Evolutionary conservation across 2,329 filamentous ascomycete genomes (phyloP).

Genomic region (Fusarium decemcellulare): DNA sequence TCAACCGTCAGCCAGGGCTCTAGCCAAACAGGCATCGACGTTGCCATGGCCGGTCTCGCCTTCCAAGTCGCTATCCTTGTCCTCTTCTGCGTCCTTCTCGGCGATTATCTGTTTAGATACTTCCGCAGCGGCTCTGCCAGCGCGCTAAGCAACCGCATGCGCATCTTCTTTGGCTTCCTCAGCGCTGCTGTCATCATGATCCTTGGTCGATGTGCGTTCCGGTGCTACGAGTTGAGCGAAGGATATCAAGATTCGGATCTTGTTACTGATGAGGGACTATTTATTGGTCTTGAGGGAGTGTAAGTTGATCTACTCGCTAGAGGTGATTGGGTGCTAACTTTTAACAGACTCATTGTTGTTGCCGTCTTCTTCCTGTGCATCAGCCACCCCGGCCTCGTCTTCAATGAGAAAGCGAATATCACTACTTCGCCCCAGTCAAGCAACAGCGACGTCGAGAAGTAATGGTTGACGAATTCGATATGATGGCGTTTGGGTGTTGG

Average conservation of each 20-base stretch:
- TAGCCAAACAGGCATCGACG: constrained; percentile 57
- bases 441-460: constrained; percentile 28
- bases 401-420: constrained; percentile 17
- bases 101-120: constrained; percentile 63
- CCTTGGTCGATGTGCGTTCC: constrained; percentile 72
- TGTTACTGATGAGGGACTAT: constrained; percentile 65
- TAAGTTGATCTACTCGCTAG: constrained; percentile 40
- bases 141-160: constrained; percentile 42
- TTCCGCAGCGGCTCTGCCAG: constrained; percentile 39
- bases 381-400: constrained; percentile 55
- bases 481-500: neutral
- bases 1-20: constrained; percentile 60
- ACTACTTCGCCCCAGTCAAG: constrained; percentile 10
- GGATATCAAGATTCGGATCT: constrained; percentile 70
- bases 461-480: neutral
- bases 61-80: constrained; percentile 70
- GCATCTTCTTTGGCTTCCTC: constrained; percentile 66
- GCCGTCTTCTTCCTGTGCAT: constrained; percentile 55
- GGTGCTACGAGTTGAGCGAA: constrained; percentile 74
- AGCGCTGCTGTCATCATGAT: constrained; percentile 70
- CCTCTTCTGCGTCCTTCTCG: constrained; percentile 63
- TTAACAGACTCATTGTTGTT: constrained; percentile 50
- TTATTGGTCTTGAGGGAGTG: constrained; percentile 69
- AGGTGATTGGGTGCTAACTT: constrained; percentile 19
- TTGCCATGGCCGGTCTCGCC: constrained; percentile 66